Base-by-base conservation (phyloP, 169 alveolate genomes). In the Plasmodium yoelii region DNA sequence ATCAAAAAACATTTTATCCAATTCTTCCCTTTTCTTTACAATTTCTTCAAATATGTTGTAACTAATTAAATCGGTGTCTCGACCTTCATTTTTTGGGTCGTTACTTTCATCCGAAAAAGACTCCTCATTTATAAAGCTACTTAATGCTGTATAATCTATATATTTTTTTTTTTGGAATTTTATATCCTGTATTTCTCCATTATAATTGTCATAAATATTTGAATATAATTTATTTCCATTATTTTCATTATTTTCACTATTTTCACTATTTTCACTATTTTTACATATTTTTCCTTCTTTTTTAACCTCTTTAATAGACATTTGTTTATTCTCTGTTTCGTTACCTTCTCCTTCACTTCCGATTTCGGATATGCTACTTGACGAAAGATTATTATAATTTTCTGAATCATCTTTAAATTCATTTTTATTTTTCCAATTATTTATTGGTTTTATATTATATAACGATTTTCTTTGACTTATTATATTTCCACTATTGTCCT, bases 331-430 rank as follows among this genome's bases (percentile, higher is more conserved):
- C 22, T 3, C 39, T 28, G 39, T 28, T 28, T 28, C 5, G 39
- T 28, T 28, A 28, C 39, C n/a, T 18, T 90, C 94, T 5, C 87
- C 92, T 13, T 86, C 94, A 53, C 87, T 74, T 44, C 47, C 90
- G 28, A 71, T 87, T 74, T 74, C 88, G 28, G 72, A 55, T 77
- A 63, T 63, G 7, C 65, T 75, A 19, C 88, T 34, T n/a, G 88
- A 77, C 15, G 88, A 77, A 15, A 68, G 15, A 44, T 34, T 53
- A 47, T 47, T 55, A 63, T 64, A 67, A 19, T 71, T 44, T 12
- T 71, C 61, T 49, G 22, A 19, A 22, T 42, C 68, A 3, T 22
- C 61, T 71, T 59, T 42, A 42, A 49, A 18, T 49, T 71, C 49
- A 44, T 15, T 24, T 13, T 26, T 60, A 22, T 9, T 71, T 13